Percentiles rank a stretch among this genome's conserved stretches.
These are phyloP conservation scores for Pythium rishiriense DNA, from an alignment of 352 stramenopile species.

Conservation along the genomic window DNA sequence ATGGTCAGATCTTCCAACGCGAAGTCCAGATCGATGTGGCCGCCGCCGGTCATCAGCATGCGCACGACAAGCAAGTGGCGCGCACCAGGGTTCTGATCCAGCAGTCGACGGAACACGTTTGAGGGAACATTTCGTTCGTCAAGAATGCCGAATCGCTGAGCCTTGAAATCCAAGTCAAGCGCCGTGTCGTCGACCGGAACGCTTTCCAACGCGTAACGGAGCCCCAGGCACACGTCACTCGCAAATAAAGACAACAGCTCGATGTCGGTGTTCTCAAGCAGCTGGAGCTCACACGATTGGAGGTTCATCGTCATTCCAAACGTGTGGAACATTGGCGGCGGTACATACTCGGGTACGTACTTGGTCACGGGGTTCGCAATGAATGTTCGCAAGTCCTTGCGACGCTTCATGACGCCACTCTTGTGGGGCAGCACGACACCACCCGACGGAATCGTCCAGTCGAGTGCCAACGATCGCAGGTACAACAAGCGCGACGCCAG, in stretches of 20 bases:
- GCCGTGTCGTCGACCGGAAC: conserved; percentile 33
- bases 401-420: conserved; percentile 42
- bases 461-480: conserved; percentile 56
- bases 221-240: conserved; percentile 41
- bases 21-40: conserved; percentile 56
- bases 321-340: conserved; percentile 53
- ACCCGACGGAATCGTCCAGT: conserved; percentile 63
- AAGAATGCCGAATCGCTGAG: conserved; percentile 65
- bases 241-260: conserved; percentile 61
- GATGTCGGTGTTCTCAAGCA: conserved; percentile 53
- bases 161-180: conserved; percentile 49
- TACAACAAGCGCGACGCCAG: conserved; percentile 61
- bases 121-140: conserved; percentile 60
- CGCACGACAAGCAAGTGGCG: conserved; percentile 53
- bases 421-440: conserved; percentile 50
- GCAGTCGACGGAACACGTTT: conserved; percentile 75
- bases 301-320: conserved; percentile 64
- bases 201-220: conserved; percentile 55
- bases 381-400: conserved; percentile 63
- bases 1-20: conserved; percentile 65
- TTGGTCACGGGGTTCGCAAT: conserved; percentile 59
- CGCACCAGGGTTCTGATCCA: conserved; percentile 75
- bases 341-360: conserved; percentile 53
- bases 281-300: conserved; percentile 41
- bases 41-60: conserved; percentile 47